These are phyloP conservation scores for Marsdenia floribunda DNA, from an alignment of 257 asterid species.

Conservation along the genomic window DNA sequence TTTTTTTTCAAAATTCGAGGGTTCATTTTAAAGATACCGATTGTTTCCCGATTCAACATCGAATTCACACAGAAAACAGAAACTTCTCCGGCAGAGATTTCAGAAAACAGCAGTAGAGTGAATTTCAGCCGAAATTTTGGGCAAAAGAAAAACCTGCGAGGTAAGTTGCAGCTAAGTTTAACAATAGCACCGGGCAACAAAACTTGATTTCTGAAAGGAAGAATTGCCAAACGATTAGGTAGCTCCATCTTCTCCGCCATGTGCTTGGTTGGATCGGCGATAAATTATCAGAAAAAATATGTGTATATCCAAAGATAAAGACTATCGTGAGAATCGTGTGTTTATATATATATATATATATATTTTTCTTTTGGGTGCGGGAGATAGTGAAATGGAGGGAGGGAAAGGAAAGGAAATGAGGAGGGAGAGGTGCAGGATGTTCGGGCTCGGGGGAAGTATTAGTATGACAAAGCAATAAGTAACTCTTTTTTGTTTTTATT, in stretches of 20 bases:
- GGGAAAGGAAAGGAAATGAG: not conserved
- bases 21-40: not conserved
- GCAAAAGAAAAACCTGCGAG: constrained; percentile 55
- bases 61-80: not conserved
- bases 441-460: not conserved
- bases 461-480: not conserved
- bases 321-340: not conserved
- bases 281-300: not conserved
- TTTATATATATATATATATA: too few relatives aligned
- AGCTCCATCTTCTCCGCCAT: constrained; percentile 96
- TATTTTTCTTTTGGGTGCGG: not conserved
- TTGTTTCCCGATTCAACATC: not conserved
- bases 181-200: constrained; percentile 94
- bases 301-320: not conserved
- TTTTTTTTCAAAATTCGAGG: not conserved
- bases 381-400: constrained; percentile 3
- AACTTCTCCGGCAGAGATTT: not conserved
- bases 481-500: too few relatives aligned
- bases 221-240: constrained; percentile 88
- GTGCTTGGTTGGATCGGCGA: not conserved
- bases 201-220: constrained; percentile 90
- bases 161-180: constrained; percentile 94
- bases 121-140: not conserved
- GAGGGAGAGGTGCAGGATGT: constrained; percentile 23
- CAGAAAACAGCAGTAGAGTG: not conserved